Conservation (phyloP, 345 rosid species). For the Brassica nigra region DNA sequence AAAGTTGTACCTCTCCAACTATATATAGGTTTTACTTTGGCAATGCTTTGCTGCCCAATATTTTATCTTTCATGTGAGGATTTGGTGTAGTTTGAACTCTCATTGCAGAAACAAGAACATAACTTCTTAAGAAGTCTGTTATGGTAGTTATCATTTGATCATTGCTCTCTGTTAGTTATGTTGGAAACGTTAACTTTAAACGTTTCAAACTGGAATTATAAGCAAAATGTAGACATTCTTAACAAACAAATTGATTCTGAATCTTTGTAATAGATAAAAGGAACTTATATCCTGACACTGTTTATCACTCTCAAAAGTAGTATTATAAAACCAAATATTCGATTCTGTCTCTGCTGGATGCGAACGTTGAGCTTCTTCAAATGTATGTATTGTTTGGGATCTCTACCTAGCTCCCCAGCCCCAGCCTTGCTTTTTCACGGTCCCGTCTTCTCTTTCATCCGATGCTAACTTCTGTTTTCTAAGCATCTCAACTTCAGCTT, state of each 20-base stretch:
- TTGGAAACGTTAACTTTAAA: not conserved
- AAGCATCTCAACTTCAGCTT: constrained; percentile 81
- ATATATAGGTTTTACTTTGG: constrained; percentile 30
- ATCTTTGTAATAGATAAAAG: constrained; percentile 9
- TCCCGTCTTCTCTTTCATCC: constrained; percentile 63
- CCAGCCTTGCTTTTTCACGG: constrained; percentile 67
- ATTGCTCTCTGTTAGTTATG: no score
- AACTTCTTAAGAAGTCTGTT: not conserved
- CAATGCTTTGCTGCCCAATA: constrained; percentile 33
- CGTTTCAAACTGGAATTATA: not conserved
- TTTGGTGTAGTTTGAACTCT: not conserved
- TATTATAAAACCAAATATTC: constrained; percentile 8
- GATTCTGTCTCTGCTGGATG: constrained; percentile 1
- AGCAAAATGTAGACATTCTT: not conserved
- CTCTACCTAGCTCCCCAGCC: constrained; percentile 63
- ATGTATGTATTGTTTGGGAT: constrained; percentile 14
- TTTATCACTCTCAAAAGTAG: constrained; percentile 18
- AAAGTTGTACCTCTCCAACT: constrained; percentile 27
- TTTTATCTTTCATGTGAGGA: not conserved
- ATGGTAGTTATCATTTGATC: no score
- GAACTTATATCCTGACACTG: not conserved
- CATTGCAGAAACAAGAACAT: not conserved
- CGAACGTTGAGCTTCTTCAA: constrained; percentile 13
- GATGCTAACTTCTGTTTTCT: constrained; percentile 69
- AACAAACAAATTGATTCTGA: constrained; percentile 14